These are phyloP conservation scores for Alnus rubra DNA, from an alignment of 306 rosid species.

Conservation along the genomic window DNA sequence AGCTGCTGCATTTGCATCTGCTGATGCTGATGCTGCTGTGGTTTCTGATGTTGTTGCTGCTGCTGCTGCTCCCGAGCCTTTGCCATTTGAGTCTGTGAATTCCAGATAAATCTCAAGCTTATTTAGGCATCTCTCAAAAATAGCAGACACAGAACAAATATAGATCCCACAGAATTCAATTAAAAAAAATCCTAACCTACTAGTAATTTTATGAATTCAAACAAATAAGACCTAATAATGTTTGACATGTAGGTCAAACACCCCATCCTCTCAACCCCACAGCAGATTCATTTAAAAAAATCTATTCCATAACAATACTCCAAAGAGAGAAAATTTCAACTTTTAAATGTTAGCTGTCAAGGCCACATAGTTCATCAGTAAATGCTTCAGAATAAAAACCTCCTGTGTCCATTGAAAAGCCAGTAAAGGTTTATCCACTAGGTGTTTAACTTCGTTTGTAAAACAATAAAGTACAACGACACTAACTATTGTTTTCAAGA, in stretches of 20 bases:
- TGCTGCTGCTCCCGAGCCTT: constrained; percentile 56
- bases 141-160: constrained; percentile 17
- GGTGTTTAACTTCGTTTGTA: background rate
- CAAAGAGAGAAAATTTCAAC: background rate
- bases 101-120: constrained; percentile 26
- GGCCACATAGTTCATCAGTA: background rate
- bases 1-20: constrained; percentile 51
- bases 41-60: constrained; percentile 37
- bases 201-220: constrained; percentile 20
- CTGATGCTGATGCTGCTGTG: constrained; percentile 46
- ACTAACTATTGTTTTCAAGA: background rate
- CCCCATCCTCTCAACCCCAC: background rate
- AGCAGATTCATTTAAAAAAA: background rate
- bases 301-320: background rate
- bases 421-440: background rate
- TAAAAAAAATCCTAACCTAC: background rate
- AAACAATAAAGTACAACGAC: background rate
- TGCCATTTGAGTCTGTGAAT: constrained; percentile 45
- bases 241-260: background rate
- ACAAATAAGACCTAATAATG: background rate
- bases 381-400: background rate
- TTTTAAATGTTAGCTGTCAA: background rate
- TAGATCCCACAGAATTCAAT: constrained; percentile 12
- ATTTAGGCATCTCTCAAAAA: constrained; percentile 10
- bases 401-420: background rate